phyloP scores from a whole-genome alignment of 257 asterid species.

The Nicotiana paniculata region DNA sequence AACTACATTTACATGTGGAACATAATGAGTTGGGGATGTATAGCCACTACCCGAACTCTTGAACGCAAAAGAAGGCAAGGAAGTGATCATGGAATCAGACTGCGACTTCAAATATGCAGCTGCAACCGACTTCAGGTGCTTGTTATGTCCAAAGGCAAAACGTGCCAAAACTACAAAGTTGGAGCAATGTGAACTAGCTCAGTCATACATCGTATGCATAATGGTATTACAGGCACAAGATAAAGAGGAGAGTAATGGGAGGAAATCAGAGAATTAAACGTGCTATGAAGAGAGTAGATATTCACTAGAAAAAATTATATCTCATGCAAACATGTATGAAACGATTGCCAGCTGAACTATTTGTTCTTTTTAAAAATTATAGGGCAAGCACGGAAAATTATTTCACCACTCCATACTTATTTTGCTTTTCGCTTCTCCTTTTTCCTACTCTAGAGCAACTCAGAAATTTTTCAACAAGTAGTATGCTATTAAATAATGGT shows the following conservation, averaged over 20 bases:
- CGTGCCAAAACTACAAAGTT: slow-evolving; percentile 76
- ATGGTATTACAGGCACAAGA: not conserved
- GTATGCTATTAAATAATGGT: not conserved
- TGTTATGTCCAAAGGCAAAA: slow-evolving; percentile 91
- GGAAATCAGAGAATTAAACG: not conserved
- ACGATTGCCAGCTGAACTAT: not conserved
- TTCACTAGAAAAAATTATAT: not conserved
- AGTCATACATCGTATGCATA: not conserved
- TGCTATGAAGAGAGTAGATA: not conserved
- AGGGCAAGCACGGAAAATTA: not conserved
- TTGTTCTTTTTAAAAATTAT: not conserved
- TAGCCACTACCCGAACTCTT: slow-evolving; percentile 73
- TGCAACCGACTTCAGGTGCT: slow-evolving; percentile 83
- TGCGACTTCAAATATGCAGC: slow-evolving; percentile 82
- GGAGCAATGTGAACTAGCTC: not conserved
- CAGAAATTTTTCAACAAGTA: not conserved
- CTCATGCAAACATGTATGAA: not conserved
- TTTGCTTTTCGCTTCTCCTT: not conserved
- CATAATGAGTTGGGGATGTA: slow-evolving; percentile 61
- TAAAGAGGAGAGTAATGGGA: not conserved
- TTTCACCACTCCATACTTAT: not conserved
- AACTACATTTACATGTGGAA: slow-evolving; percentile 59
- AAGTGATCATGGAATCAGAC: slow-evolving; percentile 60
- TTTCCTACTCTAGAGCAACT: not conserved
- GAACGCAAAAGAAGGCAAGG: slow-evolving; percentile 66